phyloP scores from a whole-genome alignment of 73 alveolate genomes.

The Paramecium biaurelia region DNA sequence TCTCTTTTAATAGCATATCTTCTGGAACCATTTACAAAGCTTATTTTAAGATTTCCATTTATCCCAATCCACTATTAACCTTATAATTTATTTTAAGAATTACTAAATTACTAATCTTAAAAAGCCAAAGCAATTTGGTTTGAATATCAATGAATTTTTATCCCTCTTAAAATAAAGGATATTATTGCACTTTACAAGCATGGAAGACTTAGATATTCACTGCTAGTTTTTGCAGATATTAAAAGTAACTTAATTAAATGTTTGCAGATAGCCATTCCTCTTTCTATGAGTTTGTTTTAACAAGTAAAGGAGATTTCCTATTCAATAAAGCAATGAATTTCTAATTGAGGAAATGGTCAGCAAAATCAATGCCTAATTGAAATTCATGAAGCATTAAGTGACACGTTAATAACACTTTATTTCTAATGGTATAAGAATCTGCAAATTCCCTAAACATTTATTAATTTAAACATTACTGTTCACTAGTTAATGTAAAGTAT shows the following conservation, averaged over 20 bases:
- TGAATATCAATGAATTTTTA: conserved; percentile 16
- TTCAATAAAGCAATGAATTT: neutral
- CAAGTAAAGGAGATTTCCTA: neutral
- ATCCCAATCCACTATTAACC: conserved; percentile 49
- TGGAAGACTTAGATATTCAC: conserved; percentile 29
- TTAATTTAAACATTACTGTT: neutral
- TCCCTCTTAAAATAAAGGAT: conserved; percentile 48
- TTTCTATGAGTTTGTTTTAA: neutral
- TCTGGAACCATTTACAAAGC: conserved; percentile 31
- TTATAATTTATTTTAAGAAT: neutral
- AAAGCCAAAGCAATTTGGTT: conserved; percentile 43
- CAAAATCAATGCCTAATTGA: conserved; percentile 35
- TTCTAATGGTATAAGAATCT: neutral
- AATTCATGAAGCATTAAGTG: conserved; percentile 50
- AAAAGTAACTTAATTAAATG: conserved; percentile 1
- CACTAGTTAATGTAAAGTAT: neutral
- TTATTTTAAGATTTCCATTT: conserved; percentile 22
- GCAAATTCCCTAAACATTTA: conserved; percentile 15
- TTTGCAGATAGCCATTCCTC: conserved; percentile 36
- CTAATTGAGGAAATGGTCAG: conserved; percentile 19
- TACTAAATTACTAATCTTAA: conserved; percentile 40
- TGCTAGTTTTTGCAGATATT: conserved; percentile 30
- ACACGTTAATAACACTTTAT: conserved; percentile 19
- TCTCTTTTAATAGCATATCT: conserved; percentile 28
- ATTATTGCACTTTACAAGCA: conserved; percentile 44